Base-by-base conservation (phyloP, 1,284 basidiomycete species). In the Trichosporon asahii region DNA sequence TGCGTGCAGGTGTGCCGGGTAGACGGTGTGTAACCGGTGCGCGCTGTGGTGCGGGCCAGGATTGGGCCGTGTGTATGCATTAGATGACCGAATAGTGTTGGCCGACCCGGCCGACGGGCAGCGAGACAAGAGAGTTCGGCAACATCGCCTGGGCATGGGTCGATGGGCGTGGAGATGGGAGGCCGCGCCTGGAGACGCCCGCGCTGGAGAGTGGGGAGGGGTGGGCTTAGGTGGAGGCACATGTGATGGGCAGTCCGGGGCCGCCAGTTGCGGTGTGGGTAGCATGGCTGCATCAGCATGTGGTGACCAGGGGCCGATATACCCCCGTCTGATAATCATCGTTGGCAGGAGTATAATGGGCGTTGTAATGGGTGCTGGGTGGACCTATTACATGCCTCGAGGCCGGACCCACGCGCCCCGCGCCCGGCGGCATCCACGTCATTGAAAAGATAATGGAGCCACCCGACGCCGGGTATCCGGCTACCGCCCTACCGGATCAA, bases 281-380 rank as follows among this genome's bases (percentile, higher is more conserved):
- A 2, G 35, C 31, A 31, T 31, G 25, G 55, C 14, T 53, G 49
- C 49, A 11, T 21, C 29, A 25, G 57, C 18, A 61, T 61, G 27
- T 61, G 57, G 57, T 61, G 57, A 61, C 57, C 57, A 31, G 57
- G 57, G 29, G 29, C 57, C 57, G 57, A 31, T 61, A 31, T 61
- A 61, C 57, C 27, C 57, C 57, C 57, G 29, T n/a, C 21, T 11
- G 49, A 53, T 31, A 14, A 61, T 60, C 25, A 60, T 4, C 6
- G 12, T 18, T 5, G 27, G 55, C 15, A 2, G 40, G 6, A 15
- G 4, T 61, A 15, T 61, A 61, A 61, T 61, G 57, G 18, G 18
- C 27, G 57, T 61, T 33, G 15, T 61, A 61, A 61, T 61, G 57
- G 18, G 9, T 7, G 2, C 15, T 5, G 14, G 57, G 57, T 31